phyloP scores from a whole-genome alignment of 768 basidiomycete species.

The Saitozyma sp. region DNA sequence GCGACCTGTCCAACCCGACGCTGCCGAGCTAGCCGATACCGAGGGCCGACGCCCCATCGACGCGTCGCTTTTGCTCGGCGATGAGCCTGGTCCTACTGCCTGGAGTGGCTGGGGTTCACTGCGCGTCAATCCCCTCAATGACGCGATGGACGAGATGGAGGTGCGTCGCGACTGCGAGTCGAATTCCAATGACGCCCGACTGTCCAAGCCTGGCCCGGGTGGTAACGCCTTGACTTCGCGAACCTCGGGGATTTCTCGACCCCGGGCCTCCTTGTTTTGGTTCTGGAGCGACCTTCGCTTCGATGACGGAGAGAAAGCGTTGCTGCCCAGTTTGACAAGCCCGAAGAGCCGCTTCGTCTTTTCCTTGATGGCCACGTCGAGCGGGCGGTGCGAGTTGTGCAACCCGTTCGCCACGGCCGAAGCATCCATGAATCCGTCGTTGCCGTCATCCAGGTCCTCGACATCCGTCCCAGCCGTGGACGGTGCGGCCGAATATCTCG shows the following conservation, averaged over 20 bases:
- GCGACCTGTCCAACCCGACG: not conserved
- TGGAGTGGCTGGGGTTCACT: too few relatives aligned
- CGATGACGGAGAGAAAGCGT: constrained; percentile 20
- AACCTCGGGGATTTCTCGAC: not conserved
- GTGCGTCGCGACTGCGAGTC: constrained; percentile 14
- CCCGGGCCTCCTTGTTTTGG: not conserved
- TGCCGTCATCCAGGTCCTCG: constrained; percentile 21
- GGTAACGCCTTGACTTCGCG: too few relatives aligned
- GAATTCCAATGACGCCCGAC: too few relatives aligned
- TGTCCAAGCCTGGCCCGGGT: too few relatives aligned
- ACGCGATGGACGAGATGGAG: constrained; percentile 26
- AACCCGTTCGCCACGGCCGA: constrained; percentile 3
- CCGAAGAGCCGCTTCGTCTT: constrained; percentile 48
- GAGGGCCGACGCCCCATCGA: too few relatives aligned
- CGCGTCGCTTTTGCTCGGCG: too few relatives aligned
- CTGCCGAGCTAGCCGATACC: too few relatives aligned
- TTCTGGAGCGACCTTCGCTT: not conserved
- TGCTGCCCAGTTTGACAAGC: constrained; percentile 37
- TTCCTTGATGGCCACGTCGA: constrained; percentile 46
- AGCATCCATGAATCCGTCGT: not conserved
- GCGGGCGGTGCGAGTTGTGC: constrained; percentile 16
- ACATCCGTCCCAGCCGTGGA: constrained; percentile 22
- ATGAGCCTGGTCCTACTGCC: too few relatives aligned
- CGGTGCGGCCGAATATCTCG: too few relatives aligned
- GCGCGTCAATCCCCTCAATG: constrained; percentile 2